Percentiles rank a stretch among this genome's conserved stretches.
These are phyloP conservation scores for Fusarium irregulare DNA, from an alignment of 2,329 filamentous ascomycete species.

Conservation along the genomic window DNA sequence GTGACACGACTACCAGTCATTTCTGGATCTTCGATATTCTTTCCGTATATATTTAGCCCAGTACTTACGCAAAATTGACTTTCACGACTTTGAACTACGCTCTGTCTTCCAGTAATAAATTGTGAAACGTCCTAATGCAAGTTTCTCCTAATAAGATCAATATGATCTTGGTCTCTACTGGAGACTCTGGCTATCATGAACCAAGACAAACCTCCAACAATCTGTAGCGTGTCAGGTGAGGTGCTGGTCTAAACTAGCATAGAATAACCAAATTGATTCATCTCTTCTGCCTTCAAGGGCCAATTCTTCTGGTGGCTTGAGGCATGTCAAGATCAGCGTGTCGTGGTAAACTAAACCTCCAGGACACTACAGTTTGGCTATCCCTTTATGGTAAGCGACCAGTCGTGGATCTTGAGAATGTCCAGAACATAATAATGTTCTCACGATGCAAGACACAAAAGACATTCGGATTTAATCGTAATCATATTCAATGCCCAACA, in stretches of 20 bases:
- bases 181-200: not conserved
- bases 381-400: not conserved
- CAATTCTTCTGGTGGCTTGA: too few species aligned
- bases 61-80: not conserved
- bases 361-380: not conserved
- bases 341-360: not conserved
- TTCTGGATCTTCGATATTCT: not conserved
- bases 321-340: too few species aligned
- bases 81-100: not conserved
- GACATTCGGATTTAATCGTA: not conserved
- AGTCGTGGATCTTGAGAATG: not conserved
- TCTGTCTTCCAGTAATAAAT: not conserved
- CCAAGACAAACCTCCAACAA: not conserved
- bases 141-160: not conserved
- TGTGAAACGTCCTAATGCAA: not conserved
- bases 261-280: too few species aligned
- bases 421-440: not conserved
- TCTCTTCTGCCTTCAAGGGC: too few species aligned
- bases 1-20: not conserved
- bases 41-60: constrained; percentile 1
- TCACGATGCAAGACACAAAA: not conserved
- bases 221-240: not conserved
- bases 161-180: not conserved
- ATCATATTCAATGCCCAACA: not conserved
- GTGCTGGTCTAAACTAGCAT: too few species aligned